Conservation (phyloP, 768 basidiomycete species). For the Hygrocybe coccinea region DNA sequence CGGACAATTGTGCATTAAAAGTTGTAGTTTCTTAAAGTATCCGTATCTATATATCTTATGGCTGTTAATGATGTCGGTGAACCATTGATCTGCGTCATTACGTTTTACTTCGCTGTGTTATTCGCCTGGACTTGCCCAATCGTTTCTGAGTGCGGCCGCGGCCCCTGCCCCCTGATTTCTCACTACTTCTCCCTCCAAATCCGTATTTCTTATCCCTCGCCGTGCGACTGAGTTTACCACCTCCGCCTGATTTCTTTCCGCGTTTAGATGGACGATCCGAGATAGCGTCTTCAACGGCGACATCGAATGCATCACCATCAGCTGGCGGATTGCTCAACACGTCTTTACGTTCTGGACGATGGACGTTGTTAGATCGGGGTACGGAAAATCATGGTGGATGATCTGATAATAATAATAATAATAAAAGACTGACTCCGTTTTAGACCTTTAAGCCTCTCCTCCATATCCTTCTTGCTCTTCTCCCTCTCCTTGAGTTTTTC, state of each 20-base stretch:
- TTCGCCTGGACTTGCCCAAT: conserved; percentile 56
- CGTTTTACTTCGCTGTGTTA: conserved; percentile 37
- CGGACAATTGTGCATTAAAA: conserved; percentile 26
- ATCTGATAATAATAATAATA: not conserved
- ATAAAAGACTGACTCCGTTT: conserved; percentile 70
- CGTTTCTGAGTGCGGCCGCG: conserved; percentile 35
- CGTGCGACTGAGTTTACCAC: conserved; percentile 43
- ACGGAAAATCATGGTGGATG: too few species aligned
- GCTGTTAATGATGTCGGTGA: too few species aligned
- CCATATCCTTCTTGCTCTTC: conserved; percentile 85
- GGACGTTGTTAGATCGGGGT: too few species aligned
- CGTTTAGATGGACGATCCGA: conserved; percentile 59
- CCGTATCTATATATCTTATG: too few species aligned
- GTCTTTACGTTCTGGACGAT: conserved; percentile 70
- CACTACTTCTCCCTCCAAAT: conserved; percentile 54
- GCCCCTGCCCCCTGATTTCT: conserved; percentile 23
- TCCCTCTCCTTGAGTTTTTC: conserved; percentile 92
- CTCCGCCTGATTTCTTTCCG: conserved; percentile 28
- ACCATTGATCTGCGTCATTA: conserved; percentile 12
- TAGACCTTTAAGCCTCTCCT: conserved; percentile 76
- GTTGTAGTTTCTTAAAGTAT: too few species aligned
- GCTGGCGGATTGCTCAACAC: conserved; percentile 60
- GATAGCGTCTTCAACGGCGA: conserved; percentile 88
- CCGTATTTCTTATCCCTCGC: conserved; percentile 78
- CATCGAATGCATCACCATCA: conserved; percentile 73